phyloP scores from a whole-genome alignment of 2,329 filamentous ascomycete species.

The Tolypocladium inflatum region DNA sequence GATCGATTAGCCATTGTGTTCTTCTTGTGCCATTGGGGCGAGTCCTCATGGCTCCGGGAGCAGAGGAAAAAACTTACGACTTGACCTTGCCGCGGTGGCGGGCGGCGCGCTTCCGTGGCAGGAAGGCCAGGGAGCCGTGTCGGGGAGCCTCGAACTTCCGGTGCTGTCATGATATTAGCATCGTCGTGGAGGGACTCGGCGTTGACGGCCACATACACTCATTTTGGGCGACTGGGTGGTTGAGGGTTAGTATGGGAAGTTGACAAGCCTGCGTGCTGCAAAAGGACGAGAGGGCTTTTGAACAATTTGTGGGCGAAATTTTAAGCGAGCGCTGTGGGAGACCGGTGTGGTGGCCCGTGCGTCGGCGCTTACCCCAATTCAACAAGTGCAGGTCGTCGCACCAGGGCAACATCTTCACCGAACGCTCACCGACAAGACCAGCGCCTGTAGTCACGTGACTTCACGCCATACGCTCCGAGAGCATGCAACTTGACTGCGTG shows the following conservation, averaged over 20 bases:
- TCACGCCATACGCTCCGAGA: too few species aligned
- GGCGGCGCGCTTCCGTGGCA: conserved; percentile 86
- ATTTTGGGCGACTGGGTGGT: conserved; percentile 28
- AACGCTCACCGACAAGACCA: neutral
- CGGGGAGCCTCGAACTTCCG: conserved; percentile 73
- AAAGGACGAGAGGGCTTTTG: conserved; percentile 14
- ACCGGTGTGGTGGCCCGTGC: conserved; percentile 15
- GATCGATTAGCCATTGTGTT: conserved; percentile 16
- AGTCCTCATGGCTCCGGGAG: neutral
- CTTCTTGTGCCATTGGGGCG: neutral
- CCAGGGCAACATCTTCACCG: conserved; percentile 8
- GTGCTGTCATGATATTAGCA: conserved; percentile 26
- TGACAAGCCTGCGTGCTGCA: conserved; percentile 20
- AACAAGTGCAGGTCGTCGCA: neutral
- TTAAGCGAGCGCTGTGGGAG: conserved; percentile 24
- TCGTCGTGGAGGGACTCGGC: neutral
- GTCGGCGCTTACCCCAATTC: conserved; percentile 3
- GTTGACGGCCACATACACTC: conserved; percentile 25
- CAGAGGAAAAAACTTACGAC: conserved; percentile 56
- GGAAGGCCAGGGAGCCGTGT: conserved; percentile 85
- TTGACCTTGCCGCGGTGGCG: conserved; percentile 97
- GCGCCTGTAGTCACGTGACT: neutral
- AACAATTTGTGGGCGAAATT: conserved; percentile 27
- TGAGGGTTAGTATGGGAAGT: conserved; percentile 26
- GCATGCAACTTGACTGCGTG: neutral